Evolutionary conservation across 2,329 filamentous ascomycete species (phyloP).

Genomic region (Capronia americana): DNA sequence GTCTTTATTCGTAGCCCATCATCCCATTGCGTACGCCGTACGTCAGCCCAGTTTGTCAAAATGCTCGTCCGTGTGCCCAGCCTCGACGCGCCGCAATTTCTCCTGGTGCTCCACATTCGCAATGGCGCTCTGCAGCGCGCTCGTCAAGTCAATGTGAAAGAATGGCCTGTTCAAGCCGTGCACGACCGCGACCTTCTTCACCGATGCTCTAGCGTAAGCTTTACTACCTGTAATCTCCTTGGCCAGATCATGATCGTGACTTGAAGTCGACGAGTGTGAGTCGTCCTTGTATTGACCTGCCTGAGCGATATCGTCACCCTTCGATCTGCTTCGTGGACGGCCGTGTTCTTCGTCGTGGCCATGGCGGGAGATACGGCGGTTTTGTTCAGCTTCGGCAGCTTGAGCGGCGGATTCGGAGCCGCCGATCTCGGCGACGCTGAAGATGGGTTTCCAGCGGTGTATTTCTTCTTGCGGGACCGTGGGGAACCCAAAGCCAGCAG

Average conservation of each 20-base stretch:
- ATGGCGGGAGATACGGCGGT: constrained; percentile 46
- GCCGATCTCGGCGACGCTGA: constrained; percentile 86
- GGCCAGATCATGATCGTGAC: constrained; percentile 49
- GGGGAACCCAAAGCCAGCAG: constrained; percentile 88
- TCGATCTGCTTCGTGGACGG: constrained; percentile 16
- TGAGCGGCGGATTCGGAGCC: constrained; percentile 73
- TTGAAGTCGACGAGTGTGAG: constrained; percentile 42
- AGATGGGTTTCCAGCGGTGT: constrained; percentile 89
- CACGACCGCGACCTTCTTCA: constrained; percentile 65
- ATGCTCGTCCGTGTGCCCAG: constrained; percentile 1
- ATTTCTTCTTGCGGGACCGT: constrained; percentile 60
- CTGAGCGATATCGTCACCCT: constrained; percentile 13
- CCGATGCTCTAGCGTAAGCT: constrained; percentile 46
- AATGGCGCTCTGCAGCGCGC: constrained; percentile 84
- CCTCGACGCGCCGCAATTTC: constrained; percentile 7
- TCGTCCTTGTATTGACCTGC: constrained; percentile 22
- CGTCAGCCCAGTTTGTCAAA: not conserved
- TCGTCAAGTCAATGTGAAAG: constrained; percentile 92
- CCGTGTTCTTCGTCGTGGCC: constrained; percentile 43
- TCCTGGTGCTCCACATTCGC: constrained; percentile 68
- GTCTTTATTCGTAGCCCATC: not conserved
- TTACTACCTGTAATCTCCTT: constrained; percentile 57
- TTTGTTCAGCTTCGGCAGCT: constrained; percentile 68
- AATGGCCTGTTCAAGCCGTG: constrained; percentile 87
- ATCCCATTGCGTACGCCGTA: not conserved